A percentile compares a stretch with the other conserved stretches of the same genome.
Evolutionary conservation across 1,284 basidiomycete species (phyloP).

Genomic region (Pseudozyma hubeiensis): DNA sequence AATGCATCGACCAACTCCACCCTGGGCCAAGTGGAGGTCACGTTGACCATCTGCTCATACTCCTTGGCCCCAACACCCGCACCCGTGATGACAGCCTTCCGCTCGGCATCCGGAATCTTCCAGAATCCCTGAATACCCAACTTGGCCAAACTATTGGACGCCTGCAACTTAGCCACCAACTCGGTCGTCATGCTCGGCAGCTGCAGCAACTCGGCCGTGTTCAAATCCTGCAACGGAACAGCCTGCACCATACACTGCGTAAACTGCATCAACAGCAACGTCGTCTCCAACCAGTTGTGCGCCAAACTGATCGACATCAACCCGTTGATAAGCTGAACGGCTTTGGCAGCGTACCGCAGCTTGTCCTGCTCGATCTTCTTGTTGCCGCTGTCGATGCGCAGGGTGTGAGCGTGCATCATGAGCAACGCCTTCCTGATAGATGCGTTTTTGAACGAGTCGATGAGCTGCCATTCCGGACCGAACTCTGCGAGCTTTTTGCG

Average conservation of each 20-base stretch:
- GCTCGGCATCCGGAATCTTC: constrained; percentile 71
- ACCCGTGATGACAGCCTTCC: constrained; percentile 56
- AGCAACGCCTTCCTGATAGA: constrained; percentile 59
- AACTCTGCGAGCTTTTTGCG: constrained; percentile 18
- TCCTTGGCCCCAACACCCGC: constrained; percentile 59
- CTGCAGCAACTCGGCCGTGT: constrained; percentile 60
- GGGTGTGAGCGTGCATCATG: constrained; percentile 86
- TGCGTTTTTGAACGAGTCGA: constrained; percentile 49
- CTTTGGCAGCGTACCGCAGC: constrained; percentile 53
- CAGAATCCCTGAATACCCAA: constrained; percentile 64
- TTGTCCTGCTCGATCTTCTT: constrained; percentile 43
- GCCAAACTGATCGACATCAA: constrained; percentile 85
- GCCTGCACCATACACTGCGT: constrained; percentile 89
- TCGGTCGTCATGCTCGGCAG: constrained; percentile 59
- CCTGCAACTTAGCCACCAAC: constrained; percentile 38
- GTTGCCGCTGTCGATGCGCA: constrained; percentile 72
- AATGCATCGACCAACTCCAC: constrained; percentile 84
- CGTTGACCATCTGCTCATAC: constrained; percentile 76
- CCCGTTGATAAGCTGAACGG: constrained; percentile 77
- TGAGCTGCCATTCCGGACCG: constrained; percentile 53
- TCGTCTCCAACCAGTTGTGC: constrained; percentile 90
- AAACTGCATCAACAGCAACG: constrained; percentile 82
- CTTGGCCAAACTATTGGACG: constrained; percentile 40
- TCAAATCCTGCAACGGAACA: constrained; percentile 70
- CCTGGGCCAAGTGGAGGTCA: constrained; percentile 80